Percentiles rank a stretch among this genome's conserved stretches.
Evolutionary conservation across 1,139 yeast species (phyloP).

Genomic region (Candida dubliniensis): DNA sequence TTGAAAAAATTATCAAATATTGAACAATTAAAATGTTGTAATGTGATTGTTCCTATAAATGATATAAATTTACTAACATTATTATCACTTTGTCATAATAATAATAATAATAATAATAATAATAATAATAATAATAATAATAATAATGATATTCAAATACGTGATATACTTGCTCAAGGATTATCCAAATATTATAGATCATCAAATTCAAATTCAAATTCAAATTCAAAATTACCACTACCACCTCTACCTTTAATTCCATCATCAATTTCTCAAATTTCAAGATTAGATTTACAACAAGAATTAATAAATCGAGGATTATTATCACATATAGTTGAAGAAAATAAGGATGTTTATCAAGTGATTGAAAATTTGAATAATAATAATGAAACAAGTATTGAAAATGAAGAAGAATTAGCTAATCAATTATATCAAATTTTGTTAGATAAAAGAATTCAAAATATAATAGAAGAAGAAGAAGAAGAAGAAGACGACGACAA

Average conservation of each 20-base stretch:
- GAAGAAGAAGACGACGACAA: constrained; percentile 2
- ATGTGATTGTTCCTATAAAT: constrained; percentile 21
- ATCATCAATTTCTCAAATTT: not conserved
- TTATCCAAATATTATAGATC: constrained; percentile 29
- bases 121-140: constrained; percentile 14
- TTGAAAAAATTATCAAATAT: constrained; percentile 1
- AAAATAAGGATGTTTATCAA: constrained; percentile 8
- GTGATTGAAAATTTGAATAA: not conserved
- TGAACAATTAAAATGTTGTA: not conserved
- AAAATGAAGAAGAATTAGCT: constrained; percentile 9
- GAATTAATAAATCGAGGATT: constrained; percentile 10
- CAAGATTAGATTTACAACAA: constrained; percentile 12
- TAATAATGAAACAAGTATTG: not conserved
- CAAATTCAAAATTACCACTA: no score
- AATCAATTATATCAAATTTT: constrained; percentile 9
- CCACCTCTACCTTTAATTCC: constrained; percentile 4
- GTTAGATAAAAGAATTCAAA: constrained; percentile 5
- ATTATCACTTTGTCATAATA: constrained; percentile 50
- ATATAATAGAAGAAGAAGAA: constrained; percentile 6
- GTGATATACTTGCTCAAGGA: constrained; percentile 19
- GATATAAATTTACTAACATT: constrained; percentile 30
- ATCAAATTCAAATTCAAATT: not conserved
- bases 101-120: not conserved
- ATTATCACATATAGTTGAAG: constrained; percentile 6
- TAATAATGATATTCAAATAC: not conserved